Evolutionary conservation across 1,139 yeast species (phyloP), one percentile per base, ranked within the genome.

Genomic region (Protomyces gravidus): DNA sequence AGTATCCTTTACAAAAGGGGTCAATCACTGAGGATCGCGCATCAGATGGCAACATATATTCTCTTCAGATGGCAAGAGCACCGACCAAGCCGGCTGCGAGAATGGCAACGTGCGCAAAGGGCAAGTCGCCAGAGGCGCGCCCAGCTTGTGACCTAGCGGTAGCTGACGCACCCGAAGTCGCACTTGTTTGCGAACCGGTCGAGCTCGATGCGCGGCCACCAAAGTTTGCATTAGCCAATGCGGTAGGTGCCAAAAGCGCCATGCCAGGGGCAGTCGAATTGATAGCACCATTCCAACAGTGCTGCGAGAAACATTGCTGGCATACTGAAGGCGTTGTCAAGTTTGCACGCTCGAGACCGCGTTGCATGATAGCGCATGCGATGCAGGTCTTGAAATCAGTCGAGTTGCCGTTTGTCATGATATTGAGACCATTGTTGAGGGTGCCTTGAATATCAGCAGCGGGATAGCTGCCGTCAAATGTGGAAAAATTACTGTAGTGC

Each of bases 351-450:
- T 89, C 95, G 69, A 85, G 85, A 60, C 85, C 82, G 71, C 96
- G 82, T 72, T 89, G 85, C 61, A 89, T 77, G 59, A 89, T 81
- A 6, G 97, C 97, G 76, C 97, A 89, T 1, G 90, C 88, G 57
- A 89, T 80, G 76, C 97, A 89, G 5, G 85, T 80, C 57, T 80
- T 77, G 85, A 89, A 89, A 60, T 85, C 85, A 3, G 96, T 86
- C 47, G 82, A 74, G 70, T 89, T 89, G 66, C 79, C 78, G 70
- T 89, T 81, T 0, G 95, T 79, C 27, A 86, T 81, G 36, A 81
- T 80, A 70, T 86, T 94, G 70, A 85, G 88, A 11, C 96, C 97
- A 70, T 53, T 53, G 51, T 53, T 53, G 23, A 53, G 46, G 75
- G 89, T 78, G 1, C 78, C 76, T 56, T 76, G 72, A 67, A 83